Conservation (phyloP, 495 filamentous ascomycete genomes). For the Poronia punctata region DNA sequence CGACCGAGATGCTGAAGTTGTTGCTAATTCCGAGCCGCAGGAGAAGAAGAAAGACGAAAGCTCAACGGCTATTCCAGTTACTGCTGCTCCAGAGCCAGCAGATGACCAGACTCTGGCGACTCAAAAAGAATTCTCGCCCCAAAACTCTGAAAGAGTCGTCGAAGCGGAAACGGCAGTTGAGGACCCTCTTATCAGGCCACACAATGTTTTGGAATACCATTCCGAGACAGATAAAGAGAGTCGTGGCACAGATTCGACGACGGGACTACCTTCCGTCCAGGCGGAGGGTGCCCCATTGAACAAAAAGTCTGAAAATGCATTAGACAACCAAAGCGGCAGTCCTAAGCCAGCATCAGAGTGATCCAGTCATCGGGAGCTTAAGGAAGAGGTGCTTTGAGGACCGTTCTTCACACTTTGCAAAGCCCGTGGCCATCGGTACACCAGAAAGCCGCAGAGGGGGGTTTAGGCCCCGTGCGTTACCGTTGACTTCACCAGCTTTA, state of each 20-base stretch:
- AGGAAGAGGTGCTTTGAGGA: too few species aligned
- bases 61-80: background rate
- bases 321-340: conserved; percentile 3
- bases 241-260: background rate
- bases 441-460: too few species aligned
- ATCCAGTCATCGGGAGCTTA: too few species aligned
- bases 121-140: conserved; percentile 3
- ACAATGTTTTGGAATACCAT: background rate
- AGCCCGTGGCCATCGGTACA: too few species aligned
- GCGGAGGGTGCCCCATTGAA: background rate
- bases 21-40: conserved; percentile 20
- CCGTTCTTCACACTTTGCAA: too few species aligned
- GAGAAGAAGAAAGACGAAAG: conserved; percentile 6
- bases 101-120: conserved; percentile 5
- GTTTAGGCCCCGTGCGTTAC: too few species aligned
- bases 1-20: conserved; percentile 6
- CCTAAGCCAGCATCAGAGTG: conserved; percentile 1
- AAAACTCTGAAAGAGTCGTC: conserved; percentile 6
- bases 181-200: background rate
- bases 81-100: conserved; percentile 6
- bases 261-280: background rate
- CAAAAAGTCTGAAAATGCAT: background rate
- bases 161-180: conserved; percentile 1
- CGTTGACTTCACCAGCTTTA: too few species aligned
- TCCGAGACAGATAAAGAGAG: background rate